phyloP scores from a whole-genome alignment of 1,284 basidiomycete genomes.

The Phellopilus nigrolimitatus region DNA sequence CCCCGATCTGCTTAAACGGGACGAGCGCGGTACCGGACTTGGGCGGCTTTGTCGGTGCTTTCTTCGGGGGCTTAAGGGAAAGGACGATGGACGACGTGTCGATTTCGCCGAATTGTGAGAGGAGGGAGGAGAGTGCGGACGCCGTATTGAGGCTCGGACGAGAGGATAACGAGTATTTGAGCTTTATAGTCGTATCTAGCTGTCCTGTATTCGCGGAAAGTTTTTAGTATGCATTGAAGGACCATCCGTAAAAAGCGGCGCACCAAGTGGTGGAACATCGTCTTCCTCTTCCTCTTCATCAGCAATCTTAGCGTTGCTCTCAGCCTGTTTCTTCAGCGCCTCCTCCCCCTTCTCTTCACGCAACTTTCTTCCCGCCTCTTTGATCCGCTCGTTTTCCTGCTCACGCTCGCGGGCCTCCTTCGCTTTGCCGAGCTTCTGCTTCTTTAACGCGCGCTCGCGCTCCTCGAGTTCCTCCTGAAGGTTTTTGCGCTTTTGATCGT shows the following conservation, averaged over 20 bases:
- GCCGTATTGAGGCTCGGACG: slow-evolving; percentile 53
- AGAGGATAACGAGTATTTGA: slow-evolving; percentile 58
- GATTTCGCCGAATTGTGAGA: slow-evolving; percentile 55
- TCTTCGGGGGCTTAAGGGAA: slow-evolving; percentile 56
- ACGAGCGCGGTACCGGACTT: slow-evolving; percentile 67
- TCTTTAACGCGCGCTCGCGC: slow-evolving; percentile 77
- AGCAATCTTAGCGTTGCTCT: slow-evolving; percentile 34
- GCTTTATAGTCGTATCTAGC: slow-evolving; percentile 66
- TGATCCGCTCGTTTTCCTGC: slow-evolving; percentile 70
- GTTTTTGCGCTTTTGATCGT: slow-evolving; percentile 74
- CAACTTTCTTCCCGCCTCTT: slow-evolving; percentile 70
- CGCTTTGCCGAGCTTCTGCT: slow-evolving; percentile 57
- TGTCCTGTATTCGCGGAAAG: slow-evolving; percentile 39
- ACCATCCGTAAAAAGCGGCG: slow-evolving; percentile 24
- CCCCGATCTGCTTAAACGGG: slow-evolving; percentile 66
- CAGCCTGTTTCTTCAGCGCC: slow-evolving; percentile 42
- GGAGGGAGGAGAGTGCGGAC: slow-evolving; percentile 44
- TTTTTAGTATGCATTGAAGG: background rate
- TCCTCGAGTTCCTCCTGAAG: slow-evolving; percentile 86
- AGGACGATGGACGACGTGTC: slow-evolving; percentile 64
- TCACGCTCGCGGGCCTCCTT: slow-evolving; percentile 51
- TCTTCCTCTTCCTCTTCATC: slow-evolving; percentile 34
- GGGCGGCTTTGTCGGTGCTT: slow-evolving; percentile 45
- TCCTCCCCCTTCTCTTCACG: slow-evolving; percentile 67
- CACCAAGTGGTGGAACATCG: slow-evolving; percentile 39